Percentiles rank a stretch among this genome's conserved stretches.
These are phyloP conservation scores for Cutaneotrichosporon sp. DNA, from an alignment of 1,284 basidiomycete genomes.

Conservation along the genomic window DNA sequence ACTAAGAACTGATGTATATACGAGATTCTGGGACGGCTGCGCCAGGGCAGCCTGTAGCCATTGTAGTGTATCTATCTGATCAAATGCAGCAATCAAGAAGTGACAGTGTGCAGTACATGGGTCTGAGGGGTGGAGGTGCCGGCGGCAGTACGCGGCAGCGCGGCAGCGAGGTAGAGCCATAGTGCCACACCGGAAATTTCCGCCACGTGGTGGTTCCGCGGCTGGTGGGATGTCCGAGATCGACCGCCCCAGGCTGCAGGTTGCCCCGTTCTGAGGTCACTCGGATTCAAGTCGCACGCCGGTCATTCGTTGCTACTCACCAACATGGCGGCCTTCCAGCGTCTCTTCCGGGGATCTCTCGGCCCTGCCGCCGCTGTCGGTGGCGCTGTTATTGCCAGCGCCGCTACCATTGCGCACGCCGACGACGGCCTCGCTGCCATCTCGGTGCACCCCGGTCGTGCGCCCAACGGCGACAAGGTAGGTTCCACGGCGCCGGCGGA, in stretches of 20 bases:
- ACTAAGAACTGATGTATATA: background rate
- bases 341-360: slow-evolving; percentile 26
- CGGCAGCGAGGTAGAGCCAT: background rate
- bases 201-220: slow-evolving; percentile 8
- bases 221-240: background rate
- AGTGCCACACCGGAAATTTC: slow-evolving; percentile 1
- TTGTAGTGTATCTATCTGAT: background rate
- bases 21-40: background rate
- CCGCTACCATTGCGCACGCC: slow-evolving; percentile 18
- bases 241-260: background rate
- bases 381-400: slow-evolving; percentile 16
- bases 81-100: background rate
- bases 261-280: background rate
- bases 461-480: slow-evolving; percentile 42
- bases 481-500: slow-evolving; percentile 6
- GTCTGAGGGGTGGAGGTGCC: no score
- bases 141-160: no score
- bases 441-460: slow-evolving; percentile 34
- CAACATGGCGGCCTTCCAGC: slow-evolving; percentile 26
- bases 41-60: background rate
- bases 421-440: slow-evolving; percentile 18
- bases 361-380: slow-evolving; percentile 23
- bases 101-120: no score
- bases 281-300: background rate
- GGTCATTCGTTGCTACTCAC: background rate